Evolutionary conservation across 345 rosid species (phyloP).

Genomic region (Hypericum perforatum): DNA sequence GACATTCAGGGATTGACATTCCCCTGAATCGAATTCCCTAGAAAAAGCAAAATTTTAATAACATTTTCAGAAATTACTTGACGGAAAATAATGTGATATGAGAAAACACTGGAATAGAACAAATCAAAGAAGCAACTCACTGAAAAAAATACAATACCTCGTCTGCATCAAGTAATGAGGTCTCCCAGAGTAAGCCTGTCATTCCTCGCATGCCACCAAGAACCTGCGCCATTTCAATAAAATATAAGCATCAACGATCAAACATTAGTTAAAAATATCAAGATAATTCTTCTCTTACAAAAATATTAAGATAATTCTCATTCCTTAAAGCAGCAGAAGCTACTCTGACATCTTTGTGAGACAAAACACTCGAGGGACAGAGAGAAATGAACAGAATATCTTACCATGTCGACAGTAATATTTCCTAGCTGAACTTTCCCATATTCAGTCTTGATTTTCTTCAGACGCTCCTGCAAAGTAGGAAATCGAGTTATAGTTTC

Average conservation of each 20-base stretch:
- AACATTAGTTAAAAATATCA: no score
- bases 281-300: no score
- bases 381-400: background rate
- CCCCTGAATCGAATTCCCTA: conserved; percentile 97
- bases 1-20: conserved; percentile 94
- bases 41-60: conserved; percentile 12
- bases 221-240: conserved; percentile 38
- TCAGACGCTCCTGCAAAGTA: conserved; percentile 64
- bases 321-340: no score
- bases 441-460: conserved; percentile 69
- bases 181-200: conserved; percentile 96
- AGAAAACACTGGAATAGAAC: background rate
- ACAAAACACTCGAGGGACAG: background rate
- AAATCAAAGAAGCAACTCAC: background rate
- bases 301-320: no score
- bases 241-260: background rate
- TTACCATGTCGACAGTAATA: conserved; percentile 90
- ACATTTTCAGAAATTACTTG: no score
- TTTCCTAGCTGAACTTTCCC: conserved; percentile 92
- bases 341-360: no score
- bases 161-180: conserved; percentile 91
- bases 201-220: conserved; percentile 99
- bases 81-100: background rate
- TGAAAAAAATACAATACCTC: conserved; percentile 38
- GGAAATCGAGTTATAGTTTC: no score